A percentile compares a stretch with the other conserved stretches of the same genome.
phyloP scores from a whole-genome alignment of 2,329 filamentous ascomycete genomes.

The Elsinoe batatas region DNA sequence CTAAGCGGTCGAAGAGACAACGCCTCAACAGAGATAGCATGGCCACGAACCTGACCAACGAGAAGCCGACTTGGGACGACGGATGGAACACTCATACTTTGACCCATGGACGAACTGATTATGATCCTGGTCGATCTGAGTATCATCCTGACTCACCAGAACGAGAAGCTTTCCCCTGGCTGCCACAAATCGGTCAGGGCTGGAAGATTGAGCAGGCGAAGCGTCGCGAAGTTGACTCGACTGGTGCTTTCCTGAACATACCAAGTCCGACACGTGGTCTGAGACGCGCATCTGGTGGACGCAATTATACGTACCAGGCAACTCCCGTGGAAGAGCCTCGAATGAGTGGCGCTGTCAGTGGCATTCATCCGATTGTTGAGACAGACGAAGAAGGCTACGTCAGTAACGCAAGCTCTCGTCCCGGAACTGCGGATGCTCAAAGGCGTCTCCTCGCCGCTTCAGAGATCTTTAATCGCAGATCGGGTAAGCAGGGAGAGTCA shows the following conservation, averaged over 20 bases:
- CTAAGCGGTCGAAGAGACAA: slow-evolving; percentile 30
- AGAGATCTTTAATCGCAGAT: slow-evolving; percentile 5
- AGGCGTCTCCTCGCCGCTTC: slow-evolving; percentile 1
- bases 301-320: slow-evolving; percentile 29
- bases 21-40: slow-evolving; percentile 23
- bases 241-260: slow-evolving; percentile 38
- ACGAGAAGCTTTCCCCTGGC: slow-evolving; percentile 15
- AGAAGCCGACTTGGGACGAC: slow-evolving; percentile 7
- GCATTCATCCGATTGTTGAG: slow-evolving; percentile 55
- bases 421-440: slow-evolving; percentile 1
- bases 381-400: slow-evolving; percentile 44
- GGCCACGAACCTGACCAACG: not conserved
- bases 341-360: slow-evolving; percentile 40
- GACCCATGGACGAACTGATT: slow-evolving; percentile 11
- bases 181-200: slow-evolving; percentile 4
- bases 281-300: slow-evolving; percentile 30
- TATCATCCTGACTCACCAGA: slow-evolving; percentile 13
- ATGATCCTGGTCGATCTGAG: slow-evolving; percentile 11
- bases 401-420: slow-evolving; percentile 7
- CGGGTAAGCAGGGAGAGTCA: slow-evolving; percentile 17
- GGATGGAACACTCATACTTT: slow-evolving; percentile 15
- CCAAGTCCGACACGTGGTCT: slow-evolving; percentile 41
- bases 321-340: slow-evolving; percentile 38
- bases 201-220: slow-evolving; percentile 12
- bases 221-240: slow-evolving; percentile 32